A percentile compares a stretch with the other conserved stretches of the same genome.
Evolutionary conservation across 148 eudicot species (phyloP).

Genomic region (Cornus florida): DNA sequence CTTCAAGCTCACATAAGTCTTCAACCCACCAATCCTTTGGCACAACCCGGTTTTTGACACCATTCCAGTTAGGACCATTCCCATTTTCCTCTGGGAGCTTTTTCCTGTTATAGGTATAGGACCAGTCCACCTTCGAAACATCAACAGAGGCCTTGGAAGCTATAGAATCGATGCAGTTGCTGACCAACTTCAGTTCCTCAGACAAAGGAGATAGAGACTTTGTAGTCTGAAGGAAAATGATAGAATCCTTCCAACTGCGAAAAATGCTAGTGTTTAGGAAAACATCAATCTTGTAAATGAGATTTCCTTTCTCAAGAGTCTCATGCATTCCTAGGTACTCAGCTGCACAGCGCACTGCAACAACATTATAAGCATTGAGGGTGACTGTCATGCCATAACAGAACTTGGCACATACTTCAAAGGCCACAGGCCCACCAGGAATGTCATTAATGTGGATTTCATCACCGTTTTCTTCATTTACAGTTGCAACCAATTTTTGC

Average conservation of each 20-base stretch:
- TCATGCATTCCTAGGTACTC: constrained; percentile 94
- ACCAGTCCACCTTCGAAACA: constrained; percentile 82
- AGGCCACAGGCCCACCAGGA: constrained; percentile 83
- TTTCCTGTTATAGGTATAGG: constrained; percentile 76
- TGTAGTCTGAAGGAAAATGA: constrained; percentile 78
- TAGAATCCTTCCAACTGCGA: constrained; percentile 92
- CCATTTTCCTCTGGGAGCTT: constrained; percentile 73
- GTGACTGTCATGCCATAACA: constrained; percentile 91
- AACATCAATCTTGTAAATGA: constrained; percentile 78
- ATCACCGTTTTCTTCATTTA: constrained; percentile 49
- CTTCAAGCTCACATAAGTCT: constrained; percentile 87
- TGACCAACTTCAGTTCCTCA: constrained; percentile 72
- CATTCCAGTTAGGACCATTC: constrained; percentile 40
- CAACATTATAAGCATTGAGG: constrained; percentile 79
- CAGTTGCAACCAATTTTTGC: constrained; percentile 57
- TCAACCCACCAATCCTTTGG: constrained; percentile 98
- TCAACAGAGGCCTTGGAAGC: constrained; percentile 79
- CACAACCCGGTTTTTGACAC: constrained; percentile 48
- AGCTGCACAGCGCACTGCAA: constrained; percentile 82
- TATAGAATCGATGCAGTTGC: constrained; percentile 64
- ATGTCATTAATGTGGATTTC: constrained; percentile 71
- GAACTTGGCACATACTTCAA: constrained; percentile 92
- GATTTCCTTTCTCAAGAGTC: constrained; percentile 88
- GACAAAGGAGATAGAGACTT: constrained; percentile 61
- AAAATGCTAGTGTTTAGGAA: constrained; percentile 79